Evolutionary conservation across 495 filamentous ascomycete species (phyloP).

Genomic region (Lentithecium fluviatile): DNA sequence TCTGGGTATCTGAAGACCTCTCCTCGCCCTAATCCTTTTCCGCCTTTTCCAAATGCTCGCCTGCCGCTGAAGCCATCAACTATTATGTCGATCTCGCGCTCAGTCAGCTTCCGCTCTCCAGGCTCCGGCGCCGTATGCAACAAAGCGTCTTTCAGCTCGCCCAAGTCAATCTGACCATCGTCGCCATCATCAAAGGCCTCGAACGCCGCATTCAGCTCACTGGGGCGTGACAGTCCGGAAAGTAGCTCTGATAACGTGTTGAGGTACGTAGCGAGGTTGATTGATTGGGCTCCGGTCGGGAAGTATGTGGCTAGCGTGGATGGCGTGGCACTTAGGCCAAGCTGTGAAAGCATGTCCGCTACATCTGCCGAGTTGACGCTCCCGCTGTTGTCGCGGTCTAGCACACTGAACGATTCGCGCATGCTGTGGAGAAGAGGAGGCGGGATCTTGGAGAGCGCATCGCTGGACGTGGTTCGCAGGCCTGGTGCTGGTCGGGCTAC

Average conservation of each 20-base stretch:
- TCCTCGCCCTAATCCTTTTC: slow-evolving; percentile 47
- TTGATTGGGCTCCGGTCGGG: slow-evolving; percentile 72
- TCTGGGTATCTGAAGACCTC: slow-evolving; percentile 79
- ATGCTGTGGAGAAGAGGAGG: slow-evolving; percentile 50
- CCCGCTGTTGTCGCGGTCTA: slow-evolving; percentile 80
- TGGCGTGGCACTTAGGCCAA: slow-evolving; percentile 59
- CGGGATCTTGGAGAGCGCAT: slow-evolving; percentile 37
- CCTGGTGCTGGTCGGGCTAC: background rate
- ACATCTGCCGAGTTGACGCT: slow-evolving; percentile 74
- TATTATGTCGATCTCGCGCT: slow-evolving; percentile 77
- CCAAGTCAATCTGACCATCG: slow-evolving; percentile 83
- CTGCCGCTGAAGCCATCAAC: slow-evolving; percentile 80
- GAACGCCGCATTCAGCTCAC: slow-evolving; percentile 81
- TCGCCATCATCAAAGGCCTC: slow-evolving; percentile 95
- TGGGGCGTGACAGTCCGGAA: slow-evolving; percentile 65
- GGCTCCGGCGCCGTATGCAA: slow-evolving; percentile 75
- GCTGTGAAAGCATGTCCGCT: slow-evolving; percentile 71
- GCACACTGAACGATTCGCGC: slow-evolving; percentile 80
- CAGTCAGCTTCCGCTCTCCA: slow-evolving; percentile 64
- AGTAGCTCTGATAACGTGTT: slow-evolving; percentile 71
- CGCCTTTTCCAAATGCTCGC: slow-evolving; percentile 65
- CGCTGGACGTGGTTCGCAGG: slow-evolving; percentile 27
- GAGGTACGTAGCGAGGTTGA: slow-evolving; percentile 81
- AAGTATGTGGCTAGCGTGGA: slow-evolving; percentile 72
- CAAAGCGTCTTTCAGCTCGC: slow-evolving; percentile 77